Percentiles rank a stretch among this genome's conserved stretches.
phyloP scores from a whole-genome alignment of 73 alveolate species.

The Symbiodinium natans region DNA sequence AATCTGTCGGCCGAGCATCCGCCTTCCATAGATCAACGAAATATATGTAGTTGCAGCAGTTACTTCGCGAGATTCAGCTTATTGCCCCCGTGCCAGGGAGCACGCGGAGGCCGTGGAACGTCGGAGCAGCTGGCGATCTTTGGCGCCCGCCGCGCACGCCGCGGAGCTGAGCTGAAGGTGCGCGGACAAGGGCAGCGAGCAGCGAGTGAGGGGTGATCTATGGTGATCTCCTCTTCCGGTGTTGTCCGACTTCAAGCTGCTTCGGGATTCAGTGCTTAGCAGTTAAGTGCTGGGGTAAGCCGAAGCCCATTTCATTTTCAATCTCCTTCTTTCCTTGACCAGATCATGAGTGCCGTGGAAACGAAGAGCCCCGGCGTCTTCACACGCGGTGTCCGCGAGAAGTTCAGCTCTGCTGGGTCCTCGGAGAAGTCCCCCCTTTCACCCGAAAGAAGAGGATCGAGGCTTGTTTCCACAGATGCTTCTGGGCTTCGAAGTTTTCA shows the following conservation, averaged over 20 bases:
- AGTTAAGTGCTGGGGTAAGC: no score
- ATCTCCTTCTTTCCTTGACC: background rate
- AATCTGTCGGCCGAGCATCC: no score
- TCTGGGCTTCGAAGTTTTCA: background rate
- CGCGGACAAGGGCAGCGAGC: no score
- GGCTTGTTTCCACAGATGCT: background rate
- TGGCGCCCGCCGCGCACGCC: conserved; percentile 56
- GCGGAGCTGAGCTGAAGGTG: conserved; percentile 92
- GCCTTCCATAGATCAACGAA: no score
- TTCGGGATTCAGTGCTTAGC: no score
- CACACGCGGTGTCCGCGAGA: conserved; percentile 88
- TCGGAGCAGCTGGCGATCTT: conserved; percentile 92
- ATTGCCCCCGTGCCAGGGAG: conserved; percentile 8
- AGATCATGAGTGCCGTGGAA: conserved; percentile 94
- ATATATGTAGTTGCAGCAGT: no score
- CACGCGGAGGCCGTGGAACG: conserved; percentile 34
- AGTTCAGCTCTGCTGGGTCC: conserved; percentile 34
- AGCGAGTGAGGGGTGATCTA: no score
- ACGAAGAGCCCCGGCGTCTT: conserved; percentile 91
- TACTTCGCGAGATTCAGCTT: no score
- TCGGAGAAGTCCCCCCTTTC: background rate
- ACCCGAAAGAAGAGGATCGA: background rate
- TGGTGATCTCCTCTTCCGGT: no score
- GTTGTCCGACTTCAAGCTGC: no score
- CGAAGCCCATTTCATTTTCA: no score